These are phyloP conservation scores for Albugo candida DNA, from an alignment of 352 stramenopile species.

Conservation along the genomic window DNA sequence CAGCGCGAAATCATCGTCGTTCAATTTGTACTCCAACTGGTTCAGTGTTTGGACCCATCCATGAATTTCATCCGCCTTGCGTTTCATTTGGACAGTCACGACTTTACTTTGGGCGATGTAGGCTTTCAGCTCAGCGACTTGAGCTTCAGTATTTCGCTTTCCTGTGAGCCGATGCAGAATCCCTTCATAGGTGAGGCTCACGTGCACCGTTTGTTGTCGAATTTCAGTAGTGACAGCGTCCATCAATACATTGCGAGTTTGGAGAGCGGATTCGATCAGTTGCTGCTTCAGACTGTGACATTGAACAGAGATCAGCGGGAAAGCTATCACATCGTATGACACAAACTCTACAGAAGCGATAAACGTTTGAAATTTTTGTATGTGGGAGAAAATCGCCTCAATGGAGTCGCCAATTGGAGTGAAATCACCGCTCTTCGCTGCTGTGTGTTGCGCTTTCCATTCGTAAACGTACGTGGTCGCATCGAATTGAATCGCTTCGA, in stretches of 20 bases:
- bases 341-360: constrained; percentile 36
- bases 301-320: constrained; percentile 63
- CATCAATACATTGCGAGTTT: constrained; percentile 62
- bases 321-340: constrained; percentile 48
- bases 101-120: constrained; percentile 74
- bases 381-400: constrained; percentile 31
- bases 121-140: constrained; percentile 77
- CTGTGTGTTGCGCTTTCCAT: constrained; percentile 20
- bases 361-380: constrained; percentile 59
- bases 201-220: constrained; percentile 68
- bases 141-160: constrained; percentile 83
- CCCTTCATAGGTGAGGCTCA: constrained; percentile 74
- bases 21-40: constrained; percentile 77
- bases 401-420: constrained; percentile 1
- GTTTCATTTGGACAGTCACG: constrained; percentile 53
- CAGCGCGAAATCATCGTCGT: constrained; percentile 73
- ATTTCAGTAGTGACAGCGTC: constrained; percentile 60
- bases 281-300: constrained; percentile 42
- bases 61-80: constrained; percentile 61
- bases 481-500: constrained; percentile 71
- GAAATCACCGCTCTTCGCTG: not conserved
- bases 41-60: constrained; percentile 40
- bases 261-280: constrained; percentile 39
- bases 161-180: constrained; percentile 81
- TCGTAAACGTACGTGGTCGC: constrained; percentile 41